phyloP scores from a whole-genome alignment of 495 filamentous ascomycete genomes.

The Parachaetomium inaequale region DNA sequence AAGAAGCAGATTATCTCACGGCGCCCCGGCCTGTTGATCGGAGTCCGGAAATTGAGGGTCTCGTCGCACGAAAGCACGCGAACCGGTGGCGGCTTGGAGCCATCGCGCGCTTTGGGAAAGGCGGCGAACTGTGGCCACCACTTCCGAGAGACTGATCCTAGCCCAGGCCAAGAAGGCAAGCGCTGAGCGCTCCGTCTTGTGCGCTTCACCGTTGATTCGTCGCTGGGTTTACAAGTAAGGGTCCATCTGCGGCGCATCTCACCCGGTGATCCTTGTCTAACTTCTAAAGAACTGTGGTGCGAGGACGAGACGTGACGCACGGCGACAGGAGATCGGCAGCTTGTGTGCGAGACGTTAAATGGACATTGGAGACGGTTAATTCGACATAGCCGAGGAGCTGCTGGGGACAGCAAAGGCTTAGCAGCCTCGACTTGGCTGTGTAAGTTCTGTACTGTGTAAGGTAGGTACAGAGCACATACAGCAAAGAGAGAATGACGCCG shows the following conservation, averaged over 20 bases:
- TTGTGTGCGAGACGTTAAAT: background rate
- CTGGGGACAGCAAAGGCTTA: too few species aligned
- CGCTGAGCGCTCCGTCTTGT: background rate
- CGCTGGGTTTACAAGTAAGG: background rate
- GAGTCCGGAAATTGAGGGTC: constrained; percentile 8
- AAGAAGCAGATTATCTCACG: constrained; percentile 4
- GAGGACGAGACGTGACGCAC: background rate
- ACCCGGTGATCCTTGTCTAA: background rate
- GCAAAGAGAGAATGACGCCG: too few species aligned
- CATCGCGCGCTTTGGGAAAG: background rate
- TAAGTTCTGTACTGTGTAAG: too few species aligned
- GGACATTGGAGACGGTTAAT: background rate
- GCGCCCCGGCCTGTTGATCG: background rate
- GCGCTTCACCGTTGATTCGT: background rate
- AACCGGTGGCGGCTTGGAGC: constrained; percentile 1
- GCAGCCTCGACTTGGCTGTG: too few species aligned
- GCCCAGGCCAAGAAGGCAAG: background rate
- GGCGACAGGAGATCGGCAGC: too few species aligned
- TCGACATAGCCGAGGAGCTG: too few species aligned
- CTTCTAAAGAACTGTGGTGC: background rate
- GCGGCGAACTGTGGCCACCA: background rate
- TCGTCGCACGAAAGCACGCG: background rate
- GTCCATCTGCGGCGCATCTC: background rate
- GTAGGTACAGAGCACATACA: too few species aligned
- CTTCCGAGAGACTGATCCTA: background rate